Evolutionary conservation across 1,139 yeast genomes (phyloP).

Genomic region (Spencermartinsiella ligniputridi): DNA sequence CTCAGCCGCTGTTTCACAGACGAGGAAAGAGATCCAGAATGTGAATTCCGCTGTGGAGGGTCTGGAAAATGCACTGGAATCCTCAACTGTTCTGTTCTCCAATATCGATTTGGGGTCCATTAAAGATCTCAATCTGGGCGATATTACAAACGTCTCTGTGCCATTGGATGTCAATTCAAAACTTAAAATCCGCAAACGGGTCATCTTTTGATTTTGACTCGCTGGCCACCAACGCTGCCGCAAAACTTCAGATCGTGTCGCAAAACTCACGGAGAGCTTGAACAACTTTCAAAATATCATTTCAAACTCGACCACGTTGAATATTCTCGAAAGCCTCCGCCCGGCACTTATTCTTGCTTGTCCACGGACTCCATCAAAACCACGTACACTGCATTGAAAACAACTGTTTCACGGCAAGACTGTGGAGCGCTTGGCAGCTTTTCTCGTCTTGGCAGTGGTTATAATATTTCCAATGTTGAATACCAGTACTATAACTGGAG

Average conservation of each 20-base stretch:
- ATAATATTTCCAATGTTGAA: background rate
- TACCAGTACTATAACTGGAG: constrained; percentile 3
- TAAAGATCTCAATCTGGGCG: constrained; percentile 12
- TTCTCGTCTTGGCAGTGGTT: background rate
- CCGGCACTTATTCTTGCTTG: background rate
- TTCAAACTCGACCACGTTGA: background rate
- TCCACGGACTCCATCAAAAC: background rate
- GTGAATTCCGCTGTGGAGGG: constrained; percentile 15
- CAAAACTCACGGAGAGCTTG: background rate
- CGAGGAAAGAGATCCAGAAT: constrained; percentile 7
- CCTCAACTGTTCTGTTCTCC: constrained; percentile 14
- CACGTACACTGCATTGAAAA: background rate
- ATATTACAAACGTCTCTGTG: constrained; percentile 10
- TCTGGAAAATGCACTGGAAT: constrained; percentile 15
- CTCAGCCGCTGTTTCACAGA: background rate
- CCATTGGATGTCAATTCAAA: constrained; percentile 10
- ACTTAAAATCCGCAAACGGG: constrained; percentile 1
- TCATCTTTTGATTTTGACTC: constrained; percentile 1
- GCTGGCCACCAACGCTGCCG: background rate
- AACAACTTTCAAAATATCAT: background rate
- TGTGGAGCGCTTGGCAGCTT: background rate
- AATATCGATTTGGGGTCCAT: constrained; percentile 13
- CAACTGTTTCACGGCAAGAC: background rate
- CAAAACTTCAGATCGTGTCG: background rate
- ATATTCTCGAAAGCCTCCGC: background rate